Base-by-base conservation (phyloP, 768 basidiomycete species). In the Boletus insuetus region DNA sequence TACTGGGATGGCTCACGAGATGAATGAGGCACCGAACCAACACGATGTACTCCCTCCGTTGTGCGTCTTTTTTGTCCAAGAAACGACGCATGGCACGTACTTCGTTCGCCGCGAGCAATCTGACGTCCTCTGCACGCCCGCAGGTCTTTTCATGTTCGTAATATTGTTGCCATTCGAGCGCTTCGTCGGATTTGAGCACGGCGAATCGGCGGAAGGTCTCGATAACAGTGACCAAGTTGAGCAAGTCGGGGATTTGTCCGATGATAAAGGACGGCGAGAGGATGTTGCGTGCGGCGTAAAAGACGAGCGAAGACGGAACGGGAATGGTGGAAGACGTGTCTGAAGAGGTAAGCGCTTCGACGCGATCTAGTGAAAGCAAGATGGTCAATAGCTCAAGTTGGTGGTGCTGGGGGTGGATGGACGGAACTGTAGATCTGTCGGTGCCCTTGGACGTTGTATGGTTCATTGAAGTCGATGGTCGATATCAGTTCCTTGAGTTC, bases 181-280 rank as follows among this genome's bases (percentile, higher is more conserved):
- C 63, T 35, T 66, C 61, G 9, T 54, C 59, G 3, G 58, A 53
- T 29, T 58, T 63, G 49, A 56, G 39, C 6, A 43, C 35, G 0
- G 63, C 63, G 17, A 58, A 62, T 19, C 41, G 61, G 22, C 69
- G 62, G n/a, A 63, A 61, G 0, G 40, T 50, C 38, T 72, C 70
- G 37, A 72, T 24, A 11, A 47, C 34, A 3, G 61, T 26, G 20
- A 70, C 60, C 32, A 62, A 53, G 41, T 70, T 49, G 24, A 72
- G 60, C 38, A 72, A 34, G 34, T 69, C 70, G 5, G 70, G 66
- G 17, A 70, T 64, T 48, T 70, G 69, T 5, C 69, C 70, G 12
- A 70, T 7, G 13, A 70, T 63, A 44, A 70, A 67, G n/a, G 53
- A 48, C 4, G 70, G 69, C 0, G 19, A 58, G 12, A 72, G 61